Evolutionary conservation across 805 yeast genomes (phyloP), one percentile per base, ranked within the genome.

Genomic region (Yarrowia deformans): DNA sequence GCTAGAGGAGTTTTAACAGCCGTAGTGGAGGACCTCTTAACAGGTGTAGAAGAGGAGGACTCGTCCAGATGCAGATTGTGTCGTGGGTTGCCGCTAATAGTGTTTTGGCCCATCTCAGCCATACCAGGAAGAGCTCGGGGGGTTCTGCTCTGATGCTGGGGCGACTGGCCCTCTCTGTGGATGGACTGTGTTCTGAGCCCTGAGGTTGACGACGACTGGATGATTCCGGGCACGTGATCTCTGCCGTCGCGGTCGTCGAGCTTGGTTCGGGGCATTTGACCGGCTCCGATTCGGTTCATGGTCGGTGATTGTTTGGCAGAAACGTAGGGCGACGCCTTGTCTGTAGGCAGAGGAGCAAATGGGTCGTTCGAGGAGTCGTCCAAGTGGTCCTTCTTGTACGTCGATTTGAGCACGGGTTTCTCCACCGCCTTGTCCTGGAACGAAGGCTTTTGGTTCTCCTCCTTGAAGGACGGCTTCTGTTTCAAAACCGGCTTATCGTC

Each of bases 101-200:
- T n/a, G n/a, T n/a, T n/a, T n/a, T n/a, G n/a, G n/a, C n/a, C n/a
- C 18, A 54, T 8, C 13, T 54, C 60, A 13, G 50, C 56, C 68
- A 63, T 63, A 19, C 68, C 68, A 37, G 68, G 55, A 23, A 48
- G 55, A 19, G 68, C 68, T 14, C 66, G 18, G 19, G 66, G 66
- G 8, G 66, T 43, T 34, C 66, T 7, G 14, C 52, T 34, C 42
- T 39, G 66, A 13, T 60, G 66, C 52, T 60, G 66, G 14, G 66
- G 66, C 6, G 66, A 60, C 34, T 60, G 66, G 1, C 66, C 66
- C 14, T 60, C 66, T 60, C 66, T 43, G 42, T 60, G 66, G 52
- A 60, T 60, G 3, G 66, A 60, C 34, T 60, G 66, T 39, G 66
- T 60, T 60, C 66, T 3, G 13, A 60, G n/a, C 7, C 66, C 66